These are phyloP conservation scores for Aspergillus niger DNA, from an alignment of 2,329 filamentous ascomycete genomes.

Conservation along the genomic window DNA sequence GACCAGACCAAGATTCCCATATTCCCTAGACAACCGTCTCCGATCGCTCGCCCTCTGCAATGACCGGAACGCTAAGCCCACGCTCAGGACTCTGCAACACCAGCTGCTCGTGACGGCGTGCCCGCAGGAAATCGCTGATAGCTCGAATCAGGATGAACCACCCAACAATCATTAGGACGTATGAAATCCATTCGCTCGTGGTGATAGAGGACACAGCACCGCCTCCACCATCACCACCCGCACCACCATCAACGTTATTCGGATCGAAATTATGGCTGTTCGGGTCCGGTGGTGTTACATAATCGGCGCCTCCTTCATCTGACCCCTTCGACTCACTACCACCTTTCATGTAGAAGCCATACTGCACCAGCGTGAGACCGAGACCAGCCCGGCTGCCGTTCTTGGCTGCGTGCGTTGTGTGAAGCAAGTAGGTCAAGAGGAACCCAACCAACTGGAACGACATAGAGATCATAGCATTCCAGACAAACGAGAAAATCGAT, in stretches of 20 bases:
- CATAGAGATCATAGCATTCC: slow-evolving; percentile 90
- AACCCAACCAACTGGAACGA: slow-evolving; percentile 97
- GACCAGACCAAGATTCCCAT: background rate
- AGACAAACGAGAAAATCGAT: slow-evolving; percentile 78
- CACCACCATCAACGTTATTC: slow-evolving; percentile 57
- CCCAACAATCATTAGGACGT: slow-evolving; percentile 91
- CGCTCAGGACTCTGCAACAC: slow-evolving; percentile 91
- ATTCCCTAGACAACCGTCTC: slow-evolving; percentile 68
- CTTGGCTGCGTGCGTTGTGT: slow-evolving; percentile 97
- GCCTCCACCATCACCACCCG: slow-evolving; percentile 33
- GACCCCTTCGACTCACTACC: slow-evolving; percentile 47
- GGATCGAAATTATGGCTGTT: slow-evolving; percentile 89
- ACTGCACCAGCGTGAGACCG: slow-evolving; percentile 92
- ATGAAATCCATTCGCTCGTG: slow-evolving; percentile 85
- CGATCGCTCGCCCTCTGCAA: slow-evolving; percentile 79
- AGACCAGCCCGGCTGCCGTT: slow-evolving; percentile 94
- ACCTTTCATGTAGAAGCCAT: slow-evolving; percentile 92
- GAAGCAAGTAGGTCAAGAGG: slow-evolving; percentile 93
- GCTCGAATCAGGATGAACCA: slow-evolving; percentile 97
- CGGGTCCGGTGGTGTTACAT: slow-evolving; percentile 74
- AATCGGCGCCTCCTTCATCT: slow-evolving; percentile 43
- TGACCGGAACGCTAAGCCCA: slow-evolving; percentile 78
- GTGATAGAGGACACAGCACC: slow-evolving; percentile 61
- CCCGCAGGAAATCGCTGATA: slow-evolving; percentile 86
- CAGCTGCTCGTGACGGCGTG: slow-evolving; percentile 86